A percentile compares a stretch with the other conserved stretches of the same genome.
These are phyloP conservation scores for Fraxinus anomala DNA, from an alignment of 257 asterid species.

Conservation along the genomic window DNA sequence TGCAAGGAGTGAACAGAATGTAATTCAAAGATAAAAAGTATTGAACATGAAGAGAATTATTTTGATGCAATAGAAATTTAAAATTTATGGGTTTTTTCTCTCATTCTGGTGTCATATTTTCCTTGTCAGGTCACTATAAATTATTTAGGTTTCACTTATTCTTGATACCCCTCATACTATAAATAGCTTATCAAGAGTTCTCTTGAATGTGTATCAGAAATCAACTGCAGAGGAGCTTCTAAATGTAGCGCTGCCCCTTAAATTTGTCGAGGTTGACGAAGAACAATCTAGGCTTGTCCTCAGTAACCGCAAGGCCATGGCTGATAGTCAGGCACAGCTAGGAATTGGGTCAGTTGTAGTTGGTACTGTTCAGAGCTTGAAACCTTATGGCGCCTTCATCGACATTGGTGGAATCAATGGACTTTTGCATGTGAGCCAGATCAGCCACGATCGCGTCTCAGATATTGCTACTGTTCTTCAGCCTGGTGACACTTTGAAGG, in stretches of 20 bases:
- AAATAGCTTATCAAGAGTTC: conserved; percentile 12
- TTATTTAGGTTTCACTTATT: conserved; percentile 5
- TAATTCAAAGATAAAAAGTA: background rate
- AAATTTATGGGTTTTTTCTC: background rate
- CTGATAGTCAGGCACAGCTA: conserved; percentile 95
- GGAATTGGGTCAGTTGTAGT: conserved; percentile 92
- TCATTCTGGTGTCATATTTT: conserved; percentile 7
- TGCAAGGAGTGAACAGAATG: background rate
- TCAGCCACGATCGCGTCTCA: conserved; percentile 93
- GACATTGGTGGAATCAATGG: conserved; percentile 97
- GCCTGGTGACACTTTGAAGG: conserved; percentile 96
- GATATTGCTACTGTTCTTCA: conserved; percentile 89
- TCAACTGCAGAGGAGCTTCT: conserved; percentile 89
- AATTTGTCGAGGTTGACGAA: conserved; percentile 89
- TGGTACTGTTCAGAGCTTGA: conserved; percentile 93
- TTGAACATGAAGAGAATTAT: background rate
- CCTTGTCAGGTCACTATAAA: background rate
- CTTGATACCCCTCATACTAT: background rate
- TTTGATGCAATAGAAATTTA: conserved; percentile 4
- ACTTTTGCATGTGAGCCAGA: conserved; percentile 92
- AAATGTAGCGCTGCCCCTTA: conserved; percentile 78
- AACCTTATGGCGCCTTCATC: conserved; percentile 97
- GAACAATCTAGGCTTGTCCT: conserved; percentile 85
- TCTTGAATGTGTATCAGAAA: conserved; percentile 54
- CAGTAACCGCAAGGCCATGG: conserved; percentile 97